Evolutionary conservation across 192 early-diverging fungal species (phyloP).

Genomic region (Coemansia sp.): DNA sequence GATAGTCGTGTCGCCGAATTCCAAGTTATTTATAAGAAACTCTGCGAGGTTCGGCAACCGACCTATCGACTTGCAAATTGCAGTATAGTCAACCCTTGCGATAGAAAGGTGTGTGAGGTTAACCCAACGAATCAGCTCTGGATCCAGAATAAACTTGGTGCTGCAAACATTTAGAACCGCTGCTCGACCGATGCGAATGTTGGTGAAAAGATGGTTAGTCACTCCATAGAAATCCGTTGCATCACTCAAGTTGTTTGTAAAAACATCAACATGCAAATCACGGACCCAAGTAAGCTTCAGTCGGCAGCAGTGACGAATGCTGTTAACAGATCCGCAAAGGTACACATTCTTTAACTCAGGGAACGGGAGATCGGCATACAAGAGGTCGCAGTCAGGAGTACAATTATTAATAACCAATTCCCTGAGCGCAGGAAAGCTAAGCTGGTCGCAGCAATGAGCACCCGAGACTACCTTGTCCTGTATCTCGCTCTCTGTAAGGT

Average conservation of each 20-base stretch:
- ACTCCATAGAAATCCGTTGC: background rate
- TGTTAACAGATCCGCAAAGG: background rate
- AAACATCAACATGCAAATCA: too few species aligned
- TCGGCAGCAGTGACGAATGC: background rate
- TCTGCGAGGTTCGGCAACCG: background rate
- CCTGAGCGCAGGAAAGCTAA: background rate
- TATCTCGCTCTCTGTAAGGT: background rate
- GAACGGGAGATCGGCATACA: background rate
- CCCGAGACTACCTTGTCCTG: background rate
- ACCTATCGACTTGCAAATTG: background rate
- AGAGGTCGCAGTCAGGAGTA: slow-evolving; percentile 1
- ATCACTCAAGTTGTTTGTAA: too few species aligned
- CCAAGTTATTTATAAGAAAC: background rate
- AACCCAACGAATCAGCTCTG: background rate
- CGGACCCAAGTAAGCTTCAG: background rate
- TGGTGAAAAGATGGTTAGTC: background rate
- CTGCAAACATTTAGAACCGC: background rate
- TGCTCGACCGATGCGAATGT: background rate
- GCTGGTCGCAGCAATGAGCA: background rate
- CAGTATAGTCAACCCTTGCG: background rate
- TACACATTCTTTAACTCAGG: background rate
- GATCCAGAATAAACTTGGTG: background rate
- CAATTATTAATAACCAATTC: background rate
- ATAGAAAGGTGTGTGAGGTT: background rate
- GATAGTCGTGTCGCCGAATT: background rate